A percentile compares a stretch with the other conserved stretches of the same genome.
Conservation (phyloP, 2,329 filamentous ascomycete genomes). For the Tolypocladium amazonense region DNA sequence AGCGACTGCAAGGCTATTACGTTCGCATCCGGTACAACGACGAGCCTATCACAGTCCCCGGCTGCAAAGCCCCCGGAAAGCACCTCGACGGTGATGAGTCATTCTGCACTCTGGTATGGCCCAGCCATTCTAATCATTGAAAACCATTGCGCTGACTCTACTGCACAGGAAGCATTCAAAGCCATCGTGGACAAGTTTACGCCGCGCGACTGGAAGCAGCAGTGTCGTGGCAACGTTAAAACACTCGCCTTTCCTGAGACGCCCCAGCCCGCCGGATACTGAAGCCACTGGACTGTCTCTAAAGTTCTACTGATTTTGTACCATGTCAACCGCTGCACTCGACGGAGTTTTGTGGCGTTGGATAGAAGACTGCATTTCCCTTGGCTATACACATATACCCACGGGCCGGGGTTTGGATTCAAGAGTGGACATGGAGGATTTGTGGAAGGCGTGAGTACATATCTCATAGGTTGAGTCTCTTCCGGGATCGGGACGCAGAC, state of each 20-base stretch:
- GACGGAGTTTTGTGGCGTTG: not conserved
- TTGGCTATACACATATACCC: not conserved
- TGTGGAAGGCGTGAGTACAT: not conserved
- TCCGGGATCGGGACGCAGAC: not conserved
- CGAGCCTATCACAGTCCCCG: conserved; percentile 67
- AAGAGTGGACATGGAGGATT: not conserved
- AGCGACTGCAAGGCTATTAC: conserved; percentile 63
- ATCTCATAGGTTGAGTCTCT: not conserved
- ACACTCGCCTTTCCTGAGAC: conserved; percentile 34
- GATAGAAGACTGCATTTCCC: not conserved
- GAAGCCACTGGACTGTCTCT: not conserved
- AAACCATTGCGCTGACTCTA: conserved; percentile 1
- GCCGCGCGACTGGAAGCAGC: conserved; percentile 61
- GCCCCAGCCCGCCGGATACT: conserved; percentile 43
- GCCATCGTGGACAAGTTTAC: conserved; percentile 83
- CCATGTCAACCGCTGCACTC: not conserved
- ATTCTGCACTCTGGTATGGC: conserved; percentile 75
- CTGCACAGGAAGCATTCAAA: conserved; percentile 70
- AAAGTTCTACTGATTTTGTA: not conserved
- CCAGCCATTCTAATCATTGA: not conserved
- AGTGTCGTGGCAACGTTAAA: conserved; percentile 36
- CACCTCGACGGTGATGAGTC: conserved; percentile 79
- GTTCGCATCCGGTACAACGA: conserved; percentile 92
- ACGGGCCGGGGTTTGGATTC: too few species aligned
- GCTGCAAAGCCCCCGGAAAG: conserved; percentile 65